A percentile compares a stretch with the other conserved stretches of the same genome.
These are phyloP conservation scores for Discostella pseudostelligera DNA, from an alignment of 108 stramenopile genomes.

Conservation along the genomic window DNA sequence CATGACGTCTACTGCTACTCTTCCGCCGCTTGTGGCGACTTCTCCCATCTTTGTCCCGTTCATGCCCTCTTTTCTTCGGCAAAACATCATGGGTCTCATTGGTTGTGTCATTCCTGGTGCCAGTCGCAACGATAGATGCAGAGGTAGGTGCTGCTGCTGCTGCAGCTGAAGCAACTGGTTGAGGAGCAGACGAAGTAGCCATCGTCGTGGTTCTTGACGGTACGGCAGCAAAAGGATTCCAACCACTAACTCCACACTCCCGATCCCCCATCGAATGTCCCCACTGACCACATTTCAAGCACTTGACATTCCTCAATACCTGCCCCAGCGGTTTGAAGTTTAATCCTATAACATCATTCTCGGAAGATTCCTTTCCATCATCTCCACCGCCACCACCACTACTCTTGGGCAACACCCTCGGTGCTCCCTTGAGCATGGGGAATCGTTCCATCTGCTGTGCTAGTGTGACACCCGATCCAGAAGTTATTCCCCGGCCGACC, in stretches of 20 bases:
- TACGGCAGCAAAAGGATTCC: constrained; percentile 72
- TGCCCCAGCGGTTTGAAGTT: constrained; percentile 80
- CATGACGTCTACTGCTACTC: constrained; percentile 3
- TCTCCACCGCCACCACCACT: not conserved
- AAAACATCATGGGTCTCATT: too few species aligned
- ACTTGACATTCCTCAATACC: constrained; percentile 76
- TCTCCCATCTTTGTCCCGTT: constrained; percentile 11
- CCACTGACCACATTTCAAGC: constrained; percentile 79
- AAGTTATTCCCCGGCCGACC: constrained; percentile 64
- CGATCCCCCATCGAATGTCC: constrained; percentile 82
- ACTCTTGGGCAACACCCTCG: constrained; percentile 58
- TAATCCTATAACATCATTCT: constrained; percentile 50
- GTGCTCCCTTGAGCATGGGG: constrained; percentile 79
- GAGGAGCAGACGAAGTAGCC: constrained; percentile 1
- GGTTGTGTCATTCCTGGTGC: not conserved
- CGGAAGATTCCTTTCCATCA: constrained; percentile 31
- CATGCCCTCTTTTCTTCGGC: not conserved
- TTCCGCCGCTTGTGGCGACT: constrained; percentile 8
- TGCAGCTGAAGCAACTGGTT: not conserved
- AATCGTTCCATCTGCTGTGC: constrained; percentile 79
- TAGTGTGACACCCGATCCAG: constrained; percentile 47
- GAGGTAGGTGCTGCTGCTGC: not conserved
- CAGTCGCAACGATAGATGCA: not conserved
- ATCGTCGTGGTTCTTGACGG: not conserved
- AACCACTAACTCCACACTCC: constrained; percentile 74